Evolutionary conservation across 495 filamentous ascomycete species (phyloP).

Genomic region (Annulohypoxylon maeteangense): DNA sequence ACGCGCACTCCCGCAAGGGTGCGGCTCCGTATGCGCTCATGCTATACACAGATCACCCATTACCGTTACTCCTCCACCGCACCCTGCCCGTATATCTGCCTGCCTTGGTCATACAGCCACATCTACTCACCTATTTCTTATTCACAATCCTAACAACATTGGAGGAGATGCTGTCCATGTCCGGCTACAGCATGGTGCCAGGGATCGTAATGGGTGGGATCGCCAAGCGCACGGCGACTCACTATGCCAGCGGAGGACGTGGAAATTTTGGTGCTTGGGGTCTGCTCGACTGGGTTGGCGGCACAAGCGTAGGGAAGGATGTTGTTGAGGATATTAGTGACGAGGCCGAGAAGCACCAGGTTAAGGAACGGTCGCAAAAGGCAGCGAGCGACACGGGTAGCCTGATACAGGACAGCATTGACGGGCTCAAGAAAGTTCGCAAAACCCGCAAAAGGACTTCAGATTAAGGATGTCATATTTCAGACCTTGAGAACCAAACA

Average conservation of each 20-base stretch:
- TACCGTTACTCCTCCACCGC: conserved; percentile 73
- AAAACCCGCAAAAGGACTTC: conserved; percentile 45
- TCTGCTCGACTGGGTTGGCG: conserved; percentile 77
- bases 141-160: conserved; percentile 74
- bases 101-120: conserved; percentile 70
- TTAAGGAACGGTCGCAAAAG: conserved; percentile 60
- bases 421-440: conserved; percentile 50
- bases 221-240: conserved; percentile 73
- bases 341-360: conserved; percentile 68
- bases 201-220: conserved; percentile 81
- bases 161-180: conserved; percentile 80
- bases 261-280: conserved; percentile 86
- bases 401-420: conserved; percentile 51
- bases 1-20: conserved; percentile 69
- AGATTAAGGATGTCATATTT: conserved; percentile 46
- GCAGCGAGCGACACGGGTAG: conserved; percentile 50
- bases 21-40: conserved; percentile 68
- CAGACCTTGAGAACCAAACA: not conserved
- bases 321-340: conserved; percentile 64
- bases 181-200: conserved; percentile 79
- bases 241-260: conserved; percentile 67
- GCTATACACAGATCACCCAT: conserved; percentile 79
- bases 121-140: conserved; percentile 82
- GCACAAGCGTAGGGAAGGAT: conserved; percentile 71
- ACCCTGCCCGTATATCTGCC: conserved; percentile 81